Evolutionary conservation across 164 flowering plant genomes (phyloP).

Genomic region (Tetracentron sinense): DNA sequence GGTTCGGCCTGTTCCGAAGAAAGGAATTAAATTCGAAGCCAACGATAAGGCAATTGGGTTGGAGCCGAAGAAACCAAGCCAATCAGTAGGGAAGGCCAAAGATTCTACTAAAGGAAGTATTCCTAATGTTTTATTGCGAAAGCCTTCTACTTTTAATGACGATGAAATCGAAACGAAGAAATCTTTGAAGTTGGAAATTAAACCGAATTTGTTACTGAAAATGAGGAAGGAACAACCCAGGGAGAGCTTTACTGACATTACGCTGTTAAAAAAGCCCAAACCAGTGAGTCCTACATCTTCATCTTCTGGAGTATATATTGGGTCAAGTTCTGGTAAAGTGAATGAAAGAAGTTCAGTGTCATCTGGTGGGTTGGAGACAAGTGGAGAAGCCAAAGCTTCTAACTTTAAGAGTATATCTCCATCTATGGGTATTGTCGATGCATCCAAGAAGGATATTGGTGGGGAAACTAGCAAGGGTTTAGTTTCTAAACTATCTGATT

Average conservation of each 20-base stretch:
- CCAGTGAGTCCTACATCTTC: not conserved
- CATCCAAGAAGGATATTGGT: constrained; percentile 6
- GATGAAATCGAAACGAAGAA: constrained; percentile 28
- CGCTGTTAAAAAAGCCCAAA: constrained; percentile 44
- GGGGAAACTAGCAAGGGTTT: constrained; percentile 18
- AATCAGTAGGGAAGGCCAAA: constrained; percentile 17
- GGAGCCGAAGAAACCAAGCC: constrained; percentile 31
- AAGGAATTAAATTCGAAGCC: constrained; percentile 42
- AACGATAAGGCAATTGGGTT: constrained; percentile 20
- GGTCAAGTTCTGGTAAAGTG: not conserved
- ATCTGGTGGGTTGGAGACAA: not conserved
- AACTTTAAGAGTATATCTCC: too few relatives aligned
- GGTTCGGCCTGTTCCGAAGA: constrained; percentile 64
- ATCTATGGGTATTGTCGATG: too few relatives aligned
- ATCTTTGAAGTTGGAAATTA: constrained; percentile 26
- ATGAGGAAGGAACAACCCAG: constrained; percentile 25
- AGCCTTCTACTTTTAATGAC: constrained; percentile 42
- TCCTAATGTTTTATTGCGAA: constrained; percentile 68
- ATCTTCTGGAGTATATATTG: constrained; percentile 15
- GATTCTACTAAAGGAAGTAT: constrained; percentile 27
- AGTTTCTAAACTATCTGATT: constrained; percentile 8
- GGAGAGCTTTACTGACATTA: constrained; percentile 32
- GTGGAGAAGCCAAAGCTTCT: constrained; percentile 7
- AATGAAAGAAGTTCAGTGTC: not conserved
- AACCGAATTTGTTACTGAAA: constrained; percentile 36